Percentiles rank a stretch among this genome's conserved stretches.
Conservation (phyloP, 768 basidiomycete genomes). For the Pulveroboletus sp. region DNA sequence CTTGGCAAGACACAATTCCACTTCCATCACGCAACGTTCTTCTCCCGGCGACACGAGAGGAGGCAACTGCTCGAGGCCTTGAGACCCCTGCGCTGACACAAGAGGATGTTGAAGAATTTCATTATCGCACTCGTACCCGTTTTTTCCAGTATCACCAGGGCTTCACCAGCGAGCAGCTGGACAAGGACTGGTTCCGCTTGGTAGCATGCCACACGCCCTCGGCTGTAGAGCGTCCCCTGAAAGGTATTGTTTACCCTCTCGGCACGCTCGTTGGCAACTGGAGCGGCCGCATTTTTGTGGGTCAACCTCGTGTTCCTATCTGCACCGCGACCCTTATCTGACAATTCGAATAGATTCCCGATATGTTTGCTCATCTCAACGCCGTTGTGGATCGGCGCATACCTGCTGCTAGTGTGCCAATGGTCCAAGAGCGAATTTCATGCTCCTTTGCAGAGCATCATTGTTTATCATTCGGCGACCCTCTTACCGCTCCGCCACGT, state of each 20-base stretch:
- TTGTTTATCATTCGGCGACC: slow-evolving; percentile 37
- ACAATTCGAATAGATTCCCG: slow-evolving; percentile 21
- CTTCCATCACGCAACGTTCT: slow-evolving; percentile 18
- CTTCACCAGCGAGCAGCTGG: slow-evolving; percentile 31
- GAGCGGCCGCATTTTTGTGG: slow-evolving; percentile 44
- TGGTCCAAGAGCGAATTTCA: slow-evolving; percentile 37
- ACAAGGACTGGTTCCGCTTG: slow-evolving; percentile 46
- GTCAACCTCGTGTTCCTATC: slow-evolving; percentile 17
- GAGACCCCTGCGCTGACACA: slow-evolving; percentile 31
- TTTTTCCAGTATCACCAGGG: slow-evolving; percentile 20
- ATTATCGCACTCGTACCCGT: slow-evolving; percentile 33
- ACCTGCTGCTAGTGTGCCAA: slow-evolving; percentile 16
- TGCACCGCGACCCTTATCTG: slow-evolving; percentile 18
- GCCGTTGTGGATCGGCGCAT: slow-evolving; percentile 21
- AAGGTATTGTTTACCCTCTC: slow-evolving; percentile 39
- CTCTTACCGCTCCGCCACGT: slow-evolving; percentile 33
- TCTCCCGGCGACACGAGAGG: slow-evolving; percentile 35
- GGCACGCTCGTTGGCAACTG: slow-evolving; percentile 44
- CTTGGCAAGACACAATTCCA: slow-evolving; percentile 27
- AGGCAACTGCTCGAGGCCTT: slow-evolving; percentile 27
- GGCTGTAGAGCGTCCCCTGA: slow-evolving; percentile 32
- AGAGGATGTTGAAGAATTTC: slow-evolving; percentile 40
- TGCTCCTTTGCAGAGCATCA: slow-evolving; percentile 45
- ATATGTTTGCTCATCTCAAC: slow-evolving; percentile 21
- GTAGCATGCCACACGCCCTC: slow-evolving; percentile 40